Evolutionary conservation across 805 yeast species (phyloP).

Genomic region (Priceomyces castillae): DNA sequence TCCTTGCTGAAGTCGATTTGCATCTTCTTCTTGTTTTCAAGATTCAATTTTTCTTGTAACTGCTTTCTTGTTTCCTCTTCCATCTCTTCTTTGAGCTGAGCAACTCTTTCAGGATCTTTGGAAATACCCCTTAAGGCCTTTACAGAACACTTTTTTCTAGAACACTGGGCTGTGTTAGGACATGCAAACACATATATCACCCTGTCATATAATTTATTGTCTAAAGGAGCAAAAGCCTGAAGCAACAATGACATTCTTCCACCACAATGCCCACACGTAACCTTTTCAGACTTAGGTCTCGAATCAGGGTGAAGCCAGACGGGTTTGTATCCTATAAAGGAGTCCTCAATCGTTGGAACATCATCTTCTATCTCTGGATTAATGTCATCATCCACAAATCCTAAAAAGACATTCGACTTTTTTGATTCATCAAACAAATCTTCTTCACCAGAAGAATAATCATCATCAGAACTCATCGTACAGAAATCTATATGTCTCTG

Average conservation of each 20-base stretch:
- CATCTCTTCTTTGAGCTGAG: constrained; percentile 35
- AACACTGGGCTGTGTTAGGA: constrained; percentile 51
- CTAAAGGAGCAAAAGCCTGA: constrained; percentile 82
- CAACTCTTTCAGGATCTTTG: constrained; percentile 53
- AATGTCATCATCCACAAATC: constrained; percentile 60
- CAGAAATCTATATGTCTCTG: too few relatives aligned
- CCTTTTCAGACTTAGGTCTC: constrained; percentile 49
- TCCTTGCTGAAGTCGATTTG: constrained; percentile 41
- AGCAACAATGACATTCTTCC: constrained; percentile 61
- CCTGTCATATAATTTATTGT: constrained; percentile 71
- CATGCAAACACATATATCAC: constrained; percentile 81
- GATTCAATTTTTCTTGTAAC: constrained; percentile 37
- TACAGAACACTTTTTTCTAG: constrained; percentile 65
- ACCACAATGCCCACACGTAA: constrained; percentile 67
- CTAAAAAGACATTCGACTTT: constrained; percentile 49
- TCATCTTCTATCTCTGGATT: constrained; percentile 45
- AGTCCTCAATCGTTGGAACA: constrained; percentile 50
- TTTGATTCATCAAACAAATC: constrained; percentile 28
- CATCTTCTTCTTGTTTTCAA: constrained; percentile 43
- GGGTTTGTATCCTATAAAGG: constrained; percentile 74
- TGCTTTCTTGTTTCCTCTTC: constrained; percentile 27
- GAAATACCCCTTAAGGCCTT: constrained; percentile 75
- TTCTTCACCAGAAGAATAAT: constrained; percentile 55
- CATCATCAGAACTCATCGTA: constrained; percentile 40
- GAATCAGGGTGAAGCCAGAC: constrained; percentile 66